A percentile compares a stretch with the other conserved stretches of the same genome.
phyloP scores from a whole-genome alignment of 345 rosid genomes.

The Corchorus olitorius region DNA sequence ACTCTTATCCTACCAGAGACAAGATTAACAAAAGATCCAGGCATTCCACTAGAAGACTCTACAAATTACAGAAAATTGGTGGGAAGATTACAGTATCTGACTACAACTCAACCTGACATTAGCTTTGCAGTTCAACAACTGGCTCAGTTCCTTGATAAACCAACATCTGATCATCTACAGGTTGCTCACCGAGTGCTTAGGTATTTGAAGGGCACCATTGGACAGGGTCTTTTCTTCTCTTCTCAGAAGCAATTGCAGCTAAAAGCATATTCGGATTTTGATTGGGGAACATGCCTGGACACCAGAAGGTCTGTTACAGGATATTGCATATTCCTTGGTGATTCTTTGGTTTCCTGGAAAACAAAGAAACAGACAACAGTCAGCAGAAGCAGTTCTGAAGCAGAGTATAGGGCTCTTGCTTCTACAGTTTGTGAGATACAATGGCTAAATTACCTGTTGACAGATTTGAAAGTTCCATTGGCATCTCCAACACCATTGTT shows the following conservation, averaged over 20 bases:
- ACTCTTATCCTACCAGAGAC: too few species aligned
- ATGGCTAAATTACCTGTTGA: not conserved
- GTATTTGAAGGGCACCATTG: not conserved
- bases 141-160: too few species aligned
- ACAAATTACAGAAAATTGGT: too few species aligned
- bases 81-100: too few species aligned
- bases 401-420: not conserved
- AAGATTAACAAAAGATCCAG: too few species aligned
- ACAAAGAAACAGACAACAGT: not conserved
- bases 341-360: not conserved
- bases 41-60: too few species aligned
- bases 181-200: not conserved
- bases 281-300: not conserved
- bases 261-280: not conserved
- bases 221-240: not conserved
- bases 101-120: too few species aligned
- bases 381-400: not conserved
- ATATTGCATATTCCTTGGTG: not conserved
- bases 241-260: not conserved
- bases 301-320: not conserved
- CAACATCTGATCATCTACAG: not conserved
- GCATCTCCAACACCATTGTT: not conserved
- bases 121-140: too few species aligned
- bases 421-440: not conserved
- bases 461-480: not conserved